Evolutionary conservation across 1,139 yeast species (phyloP), one percentile per base, ranked within the genome.

Genomic region (Debaryomyces robertsiae): DNA sequence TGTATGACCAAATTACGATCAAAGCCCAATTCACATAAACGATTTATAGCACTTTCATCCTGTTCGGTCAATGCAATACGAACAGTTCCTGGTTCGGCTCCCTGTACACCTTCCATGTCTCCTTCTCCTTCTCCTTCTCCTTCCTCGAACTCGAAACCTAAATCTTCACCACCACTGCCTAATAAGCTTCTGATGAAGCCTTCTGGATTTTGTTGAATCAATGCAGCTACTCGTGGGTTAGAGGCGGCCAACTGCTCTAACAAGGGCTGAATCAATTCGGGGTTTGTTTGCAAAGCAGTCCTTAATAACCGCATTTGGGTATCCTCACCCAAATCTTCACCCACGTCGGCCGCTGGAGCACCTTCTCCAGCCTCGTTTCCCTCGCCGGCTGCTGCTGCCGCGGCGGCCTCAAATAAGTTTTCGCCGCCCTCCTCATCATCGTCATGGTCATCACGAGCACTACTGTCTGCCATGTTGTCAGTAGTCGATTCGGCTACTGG

Each of bases 21-120:
- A 58, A 93, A 93, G 0, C 99, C 99, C 50, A 93, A 76, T 60
- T 86, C 98, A 61, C 95, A 84, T 51, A 93, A 74, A 60, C 98
- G 80, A 50, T 77, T 77, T 49, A 93, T 88, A 17, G 98, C 96
- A 46, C 76, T 88, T 59, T 85, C 84, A 61, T 93, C 99, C 54
- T 84, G 95, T 45, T 80, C 83, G 4, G 96, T 79, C 44, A 93
- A 73, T 50, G 78, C 76, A 48, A 88, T 71, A 50, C 77, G 76
- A 19, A 74, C 67, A 13, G 68, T 67, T n/a, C 72, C 79, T 31
- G 60, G 67, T 24, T 61, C 71, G 27, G 55, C 67, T 4, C 56
- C 69, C n/a, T 60, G 73, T 9, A 50, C 58, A 1, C 46, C 64
- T 11, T 52, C 68, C 13, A 58, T 68, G 22, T 56, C 70, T 32